phyloP scores from a whole-genome alignment of 257 asterid species.

The Nicotiana tabacum region DNA sequence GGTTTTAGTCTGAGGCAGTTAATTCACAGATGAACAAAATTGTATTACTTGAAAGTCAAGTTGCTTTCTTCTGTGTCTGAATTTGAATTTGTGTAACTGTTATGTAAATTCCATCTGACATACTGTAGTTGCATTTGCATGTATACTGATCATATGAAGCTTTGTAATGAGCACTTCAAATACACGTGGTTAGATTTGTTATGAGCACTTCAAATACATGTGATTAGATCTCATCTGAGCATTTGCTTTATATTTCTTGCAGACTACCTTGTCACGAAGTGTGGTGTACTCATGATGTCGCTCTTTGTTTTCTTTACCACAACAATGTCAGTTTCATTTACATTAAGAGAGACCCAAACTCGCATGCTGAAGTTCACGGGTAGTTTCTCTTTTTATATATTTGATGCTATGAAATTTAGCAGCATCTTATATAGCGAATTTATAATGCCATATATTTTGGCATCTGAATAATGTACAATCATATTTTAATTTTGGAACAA shows the following conservation, averaged over 20 bases:
- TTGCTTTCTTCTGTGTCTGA: constrained; percentile 1
- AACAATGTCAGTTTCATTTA: constrained; percentile 98
- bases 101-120: neutral
- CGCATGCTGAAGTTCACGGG: constrained; percentile 99
- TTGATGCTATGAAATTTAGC: constrained; percentile 1
- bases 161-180: neutral
- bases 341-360: constrained; percentile 96
- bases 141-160: neutral
- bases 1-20: neutral
- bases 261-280: constrained; percentile 96
- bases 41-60: neutral
- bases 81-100: neutral
- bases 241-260: constrained; percentile 34
- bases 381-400: constrained; percentile 22
- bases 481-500: neutral
- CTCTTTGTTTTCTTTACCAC: constrained; percentile 99
- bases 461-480: neutral
- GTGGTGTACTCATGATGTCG: constrained; percentile 98
- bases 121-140: neutral
- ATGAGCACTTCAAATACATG: neutral
- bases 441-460: neutral
- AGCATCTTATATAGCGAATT: neutral
- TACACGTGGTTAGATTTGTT: neutral
- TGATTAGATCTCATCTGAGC: neutral
- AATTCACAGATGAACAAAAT: neutral